Percentiles rank a stretch among this genome's conserved stretches.
phyloP scores from a whole-genome alignment of 352 stramenopile genomes.

The Halophytophthora polymorphica region DNA sequence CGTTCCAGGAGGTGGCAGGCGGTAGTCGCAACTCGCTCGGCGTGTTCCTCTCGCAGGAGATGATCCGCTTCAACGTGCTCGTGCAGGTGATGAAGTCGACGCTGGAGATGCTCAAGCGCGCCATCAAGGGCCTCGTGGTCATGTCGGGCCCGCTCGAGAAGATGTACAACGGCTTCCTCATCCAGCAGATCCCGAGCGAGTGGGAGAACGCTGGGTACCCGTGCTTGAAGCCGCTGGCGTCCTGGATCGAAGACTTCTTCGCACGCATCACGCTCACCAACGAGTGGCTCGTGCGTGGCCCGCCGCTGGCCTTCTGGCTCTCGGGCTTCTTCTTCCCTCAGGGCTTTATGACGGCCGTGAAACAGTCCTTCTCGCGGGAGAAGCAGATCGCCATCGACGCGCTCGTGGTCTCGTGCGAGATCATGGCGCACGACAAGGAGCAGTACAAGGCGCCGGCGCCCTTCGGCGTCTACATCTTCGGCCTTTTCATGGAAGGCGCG shows the following conservation, averaged over 20 bases:
- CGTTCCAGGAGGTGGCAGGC: constrained; percentile 74
- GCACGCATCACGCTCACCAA: constrained; percentile 79
- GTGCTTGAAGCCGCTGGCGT: constrained; percentile 89
- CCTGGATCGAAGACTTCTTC: constrained; percentile 93
- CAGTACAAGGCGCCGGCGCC: constrained; percentile 52
- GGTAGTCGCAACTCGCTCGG: constrained; percentile 92
- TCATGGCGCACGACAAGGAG: constrained; percentile 75
- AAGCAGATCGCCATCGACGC: constrained; percentile 92
- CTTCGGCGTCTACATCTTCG: constrained; percentile 93
- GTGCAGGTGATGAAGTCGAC: constrained; percentile 85
- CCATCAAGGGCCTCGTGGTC: constrained; percentile 89
- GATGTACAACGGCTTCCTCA: constrained; percentile 91
- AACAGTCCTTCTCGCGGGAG: constrained; percentile 90
- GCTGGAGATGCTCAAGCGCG: constrained; percentile 84
- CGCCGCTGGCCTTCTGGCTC: constrained; percentile 88
- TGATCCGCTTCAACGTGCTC: constrained; percentile 89
- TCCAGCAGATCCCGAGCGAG: constrained; percentile 84
- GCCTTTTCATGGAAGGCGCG: constrained; percentile 94
- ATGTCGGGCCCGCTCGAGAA: constrained; percentile 89
- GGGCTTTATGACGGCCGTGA: constrained; percentile 94
- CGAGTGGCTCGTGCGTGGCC: constrained; percentile 81
- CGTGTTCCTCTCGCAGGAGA: constrained; percentile 90
- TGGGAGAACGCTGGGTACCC: constrained; percentile 91
- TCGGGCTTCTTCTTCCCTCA: constrained; percentile 95
- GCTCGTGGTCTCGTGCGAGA: constrained; percentile 81